Evolutionary conservation across 306 rosid species (phyloP).

Genomic region (Vicia faba): DNA sequence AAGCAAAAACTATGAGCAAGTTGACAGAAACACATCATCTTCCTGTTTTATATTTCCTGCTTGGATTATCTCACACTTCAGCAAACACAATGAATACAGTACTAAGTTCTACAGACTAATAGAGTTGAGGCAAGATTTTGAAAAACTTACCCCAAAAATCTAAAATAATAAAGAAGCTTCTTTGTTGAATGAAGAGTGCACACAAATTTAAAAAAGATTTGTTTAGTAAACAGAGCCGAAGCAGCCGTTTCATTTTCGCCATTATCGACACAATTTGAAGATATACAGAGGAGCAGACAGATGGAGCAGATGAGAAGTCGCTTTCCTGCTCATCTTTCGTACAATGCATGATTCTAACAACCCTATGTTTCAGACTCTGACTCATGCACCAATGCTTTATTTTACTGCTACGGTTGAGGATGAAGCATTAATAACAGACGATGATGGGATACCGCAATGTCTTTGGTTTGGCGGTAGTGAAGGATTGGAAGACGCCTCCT

Average conservation of each 20-base stretch:
- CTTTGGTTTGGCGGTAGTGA: slow-evolving; percentile 51
- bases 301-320: slow-evolving; percentile 30
- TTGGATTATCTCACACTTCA: slow-evolving; percentile 14
- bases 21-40: background rate
- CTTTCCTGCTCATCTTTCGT: slow-evolving; percentile 40
- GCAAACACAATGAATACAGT: slow-evolving; percentile 28
- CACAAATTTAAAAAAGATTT: slow-evolving; percentile 32
- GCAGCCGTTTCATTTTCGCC: slow-evolving; percentile 36
- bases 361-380: slow-evolving; percentile 38
- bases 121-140: background rate
- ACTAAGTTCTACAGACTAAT: background rate
- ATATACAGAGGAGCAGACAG: slow-evolving; percentile 34
- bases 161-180: slow-evolving; percentile 18
- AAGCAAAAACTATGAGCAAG: slow-evolving; percentile 2
- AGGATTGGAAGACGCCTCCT: slow-evolving; percentile 40
- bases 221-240: slow-evolving; percentile 24
- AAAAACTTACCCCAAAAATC: background rate
- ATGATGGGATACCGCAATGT: slow-evolving; percentile 52
- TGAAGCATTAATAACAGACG: slow-evolving; percentile 60
- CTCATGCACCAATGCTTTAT: slow-evolving; percentile 47
- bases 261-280: slow-evolving; percentile 6
- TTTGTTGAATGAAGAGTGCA: slow-evolving; percentile 20
- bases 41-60: background rate
- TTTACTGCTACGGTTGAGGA: slow-evolving; percentile 57
- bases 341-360: slow-evolving; percentile 42